Conservation (phyloP, 441 rosid species). For the Biscutella laevigata region DNA sequence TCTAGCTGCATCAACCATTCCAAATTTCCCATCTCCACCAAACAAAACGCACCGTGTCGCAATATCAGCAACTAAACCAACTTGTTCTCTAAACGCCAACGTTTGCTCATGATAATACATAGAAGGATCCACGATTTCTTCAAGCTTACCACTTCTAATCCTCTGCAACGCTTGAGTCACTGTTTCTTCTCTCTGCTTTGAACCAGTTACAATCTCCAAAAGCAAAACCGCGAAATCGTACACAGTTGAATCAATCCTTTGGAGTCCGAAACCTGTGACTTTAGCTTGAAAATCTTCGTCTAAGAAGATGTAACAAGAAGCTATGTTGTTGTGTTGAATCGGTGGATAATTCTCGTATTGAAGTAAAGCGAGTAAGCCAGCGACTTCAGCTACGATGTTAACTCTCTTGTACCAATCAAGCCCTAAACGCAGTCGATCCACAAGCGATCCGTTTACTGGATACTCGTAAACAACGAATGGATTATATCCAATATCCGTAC, state of each 20-base stretch:
- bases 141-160: conserved; percentile 46
- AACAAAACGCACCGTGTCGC: conserved; percentile 65
- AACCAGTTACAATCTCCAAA: conserved; percentile 60
- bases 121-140: conserved; percentile 60
- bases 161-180: conserved; percentile 44
- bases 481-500: conserved; percentile 43
- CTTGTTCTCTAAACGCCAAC: conserved; percentile 39
- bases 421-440: conserved; percentile 37
- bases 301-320: conserved; percentile 45
- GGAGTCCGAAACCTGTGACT: conserved; percentile 54
- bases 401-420: conserved; percentile 69
- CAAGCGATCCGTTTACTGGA: conserved; percentile 57
- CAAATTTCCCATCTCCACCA: conserved; percentile 66
- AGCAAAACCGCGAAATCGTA: conserved; percentile 57
- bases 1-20: conserved; percentile 62
- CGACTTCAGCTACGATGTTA: conserved; percentile 55
- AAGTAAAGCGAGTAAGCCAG: conserved; percentile 49
- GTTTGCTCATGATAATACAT: conserved; percentile 62
- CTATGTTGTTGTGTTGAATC: conserved; percentile 47
- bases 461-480: conserved; percentile 58
- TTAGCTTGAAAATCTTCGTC: conserved; percentile 53
- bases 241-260: conserved; percentile 32
- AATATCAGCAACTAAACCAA: conserved; percentile 58
- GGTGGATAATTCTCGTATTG: conserved; percentile 60
- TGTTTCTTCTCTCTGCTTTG: conserved; percentile 29